Base-by-base conservation (phyloP, 2,329 filamentous ascomycete species). In the Bretziella fagacearum region DNA sequence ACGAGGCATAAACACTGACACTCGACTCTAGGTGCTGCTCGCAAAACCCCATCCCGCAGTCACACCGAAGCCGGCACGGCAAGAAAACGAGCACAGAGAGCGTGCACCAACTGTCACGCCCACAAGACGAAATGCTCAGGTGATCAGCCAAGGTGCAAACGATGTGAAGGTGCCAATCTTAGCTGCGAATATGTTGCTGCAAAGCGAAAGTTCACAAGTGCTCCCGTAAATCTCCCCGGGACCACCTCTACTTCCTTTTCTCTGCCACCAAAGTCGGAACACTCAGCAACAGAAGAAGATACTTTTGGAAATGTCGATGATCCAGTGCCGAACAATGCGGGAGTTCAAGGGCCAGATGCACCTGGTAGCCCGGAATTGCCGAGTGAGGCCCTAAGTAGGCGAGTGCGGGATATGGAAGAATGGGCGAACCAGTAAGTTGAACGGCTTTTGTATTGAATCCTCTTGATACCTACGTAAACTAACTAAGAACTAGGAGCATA, bases 81-180 rank as follows among this genome's bases (percentile, higher is more conserved):
- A 25, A 57, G 64, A 20, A 65, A 64, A 47, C 59, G 64, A 29
- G 63, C 63, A 3, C 64, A 65, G 46, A 54, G 62, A 43, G 63
- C 64, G n/a, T 66, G 64, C 52, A 58, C 56, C 20, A 58, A 64
- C 44, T 66, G 64, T 26, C 63, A 65, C 51, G 49, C 57, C 2
- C 63, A 65, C 53, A 66, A 66, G 53, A 65, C 63, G 1, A 65
- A 64, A 50, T 66, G 64, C 50, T 65, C 63, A 1, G 62, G 63
- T 17, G 63, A 65, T 43, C 48, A 63, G 39, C 63, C 63, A 4
- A 55, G 54, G 23, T 66, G 64, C 51, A 59, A 60, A 51, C 55
- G 64, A 46, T 66, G 64, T 52, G 58, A 62, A 39, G 51, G 51
- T 1, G 54, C 55, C 25, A 56, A 57, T 22, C 51, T 65, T n/a